These are phyloP conservation scores for Kwoniella newhampshirensis DNA, from an alignment of 768 basidiomycete species.

Conservation along the genomic window DNA sequence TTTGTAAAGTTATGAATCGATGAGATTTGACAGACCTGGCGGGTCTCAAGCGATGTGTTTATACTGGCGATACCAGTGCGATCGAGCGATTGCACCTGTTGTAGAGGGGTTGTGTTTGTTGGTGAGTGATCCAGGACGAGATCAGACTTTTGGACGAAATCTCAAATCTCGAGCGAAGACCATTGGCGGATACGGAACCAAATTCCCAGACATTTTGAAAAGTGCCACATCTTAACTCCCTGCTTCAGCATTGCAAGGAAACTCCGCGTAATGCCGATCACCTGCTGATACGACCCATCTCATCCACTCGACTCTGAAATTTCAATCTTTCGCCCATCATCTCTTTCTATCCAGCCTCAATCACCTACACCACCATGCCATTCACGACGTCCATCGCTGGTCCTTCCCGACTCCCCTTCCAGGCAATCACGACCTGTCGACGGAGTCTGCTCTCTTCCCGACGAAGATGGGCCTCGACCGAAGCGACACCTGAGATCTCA, in stretches of 20 bases:
- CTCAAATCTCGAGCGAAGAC: too few species aligned
- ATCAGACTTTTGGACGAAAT: too few species aligned
- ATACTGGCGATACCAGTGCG: too few species aligned
- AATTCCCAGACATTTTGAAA: too few species aligned
- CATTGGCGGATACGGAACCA: too few species aligned
- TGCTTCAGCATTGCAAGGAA: neutral
- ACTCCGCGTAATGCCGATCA: slow-evolving; percentile 11
- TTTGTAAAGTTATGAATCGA: too few species aligned
- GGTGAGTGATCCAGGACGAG: too few species aligned
- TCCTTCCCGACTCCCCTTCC: slow-evolving; percentile 42
- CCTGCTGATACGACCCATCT: neutral
- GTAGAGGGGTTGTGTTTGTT: too few species aligned
- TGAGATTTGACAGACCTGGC: too few species aligned
- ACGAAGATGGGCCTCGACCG: slow-evolving; percentile 12
- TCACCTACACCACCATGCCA: slow-evolving; percentile 12
- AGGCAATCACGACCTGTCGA: slow-evolving; percentile 4
- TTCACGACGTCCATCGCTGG: slow-evolving; percentile 37
- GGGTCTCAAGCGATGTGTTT: too few species aligned
- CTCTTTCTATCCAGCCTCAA: neutral
- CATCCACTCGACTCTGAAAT: slow-evolving; percentile 8
- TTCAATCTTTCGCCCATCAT: slow-evolving; percentile 1
- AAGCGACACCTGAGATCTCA: neutral
- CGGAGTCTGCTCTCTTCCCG: neutral
- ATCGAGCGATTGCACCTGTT: too few species aligned
- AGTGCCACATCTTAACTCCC: slow-evolving; percentile 7